Evolutionary conservation across 805 yeast species (phyloP).

Genomic region (Yarrowia sp.): DNA sequence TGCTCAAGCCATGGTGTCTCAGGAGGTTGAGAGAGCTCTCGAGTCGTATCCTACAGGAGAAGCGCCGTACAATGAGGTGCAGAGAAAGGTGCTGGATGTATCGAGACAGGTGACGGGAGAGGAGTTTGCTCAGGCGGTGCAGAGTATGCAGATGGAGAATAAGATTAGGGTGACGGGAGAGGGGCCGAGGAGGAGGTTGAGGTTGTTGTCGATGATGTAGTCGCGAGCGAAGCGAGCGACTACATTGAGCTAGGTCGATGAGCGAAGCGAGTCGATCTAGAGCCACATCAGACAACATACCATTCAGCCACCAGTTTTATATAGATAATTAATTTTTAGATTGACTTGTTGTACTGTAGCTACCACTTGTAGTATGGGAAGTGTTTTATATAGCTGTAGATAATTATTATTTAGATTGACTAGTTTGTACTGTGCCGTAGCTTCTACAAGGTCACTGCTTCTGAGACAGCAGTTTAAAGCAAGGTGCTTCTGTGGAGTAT

Average conservation of each 20-base stretch:
- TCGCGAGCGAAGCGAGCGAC: too few species aligned
- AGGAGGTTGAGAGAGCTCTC: conserved; percentile 10
- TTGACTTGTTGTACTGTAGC: too few species aligned
- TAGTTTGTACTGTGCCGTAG: too few species aligned
- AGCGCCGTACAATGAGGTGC: conserved; percentile 4
- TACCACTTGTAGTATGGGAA: too few species aligned
- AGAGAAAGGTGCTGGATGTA: neutral
- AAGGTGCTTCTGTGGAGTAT: too few species aligned
- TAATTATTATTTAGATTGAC: too few species aligned
- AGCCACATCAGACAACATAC: too few species aligned
- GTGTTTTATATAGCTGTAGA: too few species aligned
- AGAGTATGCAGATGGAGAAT: conserved; percentile 11
- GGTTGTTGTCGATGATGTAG: conserved; percentile 4
- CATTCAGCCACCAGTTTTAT: too few species aligned
- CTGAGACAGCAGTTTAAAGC: too few species aligned
- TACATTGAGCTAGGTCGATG: neutral
- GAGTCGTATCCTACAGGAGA: conserved; percentile 12
- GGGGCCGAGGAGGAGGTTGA: conserved; percentile 5
- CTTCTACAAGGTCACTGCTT: too few species aligned
- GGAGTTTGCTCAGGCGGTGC: conserved; percentile 12
- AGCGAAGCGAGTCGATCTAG: neutral
- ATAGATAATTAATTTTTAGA: too few species aligned
- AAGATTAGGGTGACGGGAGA: conserved; percentile 15
- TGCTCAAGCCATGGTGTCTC: conserved; percentile 50
- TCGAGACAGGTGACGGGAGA: neutral